Conservation (phyloP, 371 early-diverging fungal genomes). For the Mortierella sp. region DNA sequence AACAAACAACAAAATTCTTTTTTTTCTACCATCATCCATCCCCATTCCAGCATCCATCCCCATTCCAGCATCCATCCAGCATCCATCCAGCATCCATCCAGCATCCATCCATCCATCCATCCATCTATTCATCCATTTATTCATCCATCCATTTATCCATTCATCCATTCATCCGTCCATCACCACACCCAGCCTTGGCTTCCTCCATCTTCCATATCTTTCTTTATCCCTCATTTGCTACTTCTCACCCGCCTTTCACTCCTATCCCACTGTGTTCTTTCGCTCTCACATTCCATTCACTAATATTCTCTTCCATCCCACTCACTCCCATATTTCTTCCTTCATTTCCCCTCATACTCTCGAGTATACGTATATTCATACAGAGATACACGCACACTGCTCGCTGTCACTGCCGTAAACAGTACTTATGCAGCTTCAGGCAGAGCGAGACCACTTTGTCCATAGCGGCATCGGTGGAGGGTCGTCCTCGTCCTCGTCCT, state of each 20-base stretch:
- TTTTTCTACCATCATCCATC: neutral
- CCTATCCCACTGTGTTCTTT: neutral
- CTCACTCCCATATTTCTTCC: neutral
- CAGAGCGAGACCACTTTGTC: constrained; percentile 53
- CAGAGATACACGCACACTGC: neutral
- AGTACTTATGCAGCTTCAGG: constrained; percentile 49
- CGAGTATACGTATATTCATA: neutral
- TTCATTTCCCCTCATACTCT: neutral
- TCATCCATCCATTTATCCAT: neutral
- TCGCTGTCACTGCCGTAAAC: neutral
- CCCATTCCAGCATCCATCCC: neutral
- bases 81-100: neutral
- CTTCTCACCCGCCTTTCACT: neutral
- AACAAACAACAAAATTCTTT: too few relatives aligned
- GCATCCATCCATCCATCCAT: neutral
- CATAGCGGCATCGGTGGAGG: constrained; percentile 52
- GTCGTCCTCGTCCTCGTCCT: constrained; percentile 40
- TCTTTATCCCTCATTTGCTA: neutral
- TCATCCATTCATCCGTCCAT: neutral
- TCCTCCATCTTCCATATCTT: neutral
- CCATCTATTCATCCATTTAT: neutral
- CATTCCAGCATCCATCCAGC: neutral
- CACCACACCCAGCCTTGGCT: neutral
- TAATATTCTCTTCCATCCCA: neutral
- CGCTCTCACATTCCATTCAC: neutral